Evolutionary conservation across 1,139 yeast genomes (phyloP).

Genomic region (Schwanniomyces etchellsii): DNA sequence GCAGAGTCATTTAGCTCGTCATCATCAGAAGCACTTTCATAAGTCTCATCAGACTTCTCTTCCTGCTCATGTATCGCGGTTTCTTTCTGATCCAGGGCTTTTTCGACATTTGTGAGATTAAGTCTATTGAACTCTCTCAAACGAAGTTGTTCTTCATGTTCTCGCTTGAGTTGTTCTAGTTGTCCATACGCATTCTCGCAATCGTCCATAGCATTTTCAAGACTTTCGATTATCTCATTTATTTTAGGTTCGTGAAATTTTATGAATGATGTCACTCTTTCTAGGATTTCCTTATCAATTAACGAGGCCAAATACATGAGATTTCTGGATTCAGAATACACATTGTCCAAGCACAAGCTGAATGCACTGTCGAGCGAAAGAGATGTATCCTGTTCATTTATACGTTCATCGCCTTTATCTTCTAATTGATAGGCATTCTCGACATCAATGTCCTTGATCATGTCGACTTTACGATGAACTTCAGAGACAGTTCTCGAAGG

Average conservation of each 20-base stretch:
- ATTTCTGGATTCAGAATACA: constrained; percentile 17
- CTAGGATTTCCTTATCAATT: constrained; percentile 33
- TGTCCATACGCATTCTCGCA: constrained; percentile 20
- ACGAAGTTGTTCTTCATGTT: constrained; percentile 27
- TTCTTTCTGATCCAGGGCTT: constrained; percentile 1
- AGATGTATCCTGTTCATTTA: background rate
- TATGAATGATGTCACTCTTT: constrained; percentile 29
- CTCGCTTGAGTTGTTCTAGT: constrained; percentile 25
- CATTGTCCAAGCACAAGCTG: background rate
- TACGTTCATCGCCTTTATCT: background rate
- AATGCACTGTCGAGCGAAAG: background rate
- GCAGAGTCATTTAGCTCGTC: background rate
- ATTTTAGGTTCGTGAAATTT: constrained; percentile 34
- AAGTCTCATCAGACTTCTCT: constrained; percentile 8
- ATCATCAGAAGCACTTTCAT: constrained; percentile 3
- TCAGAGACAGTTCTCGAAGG: background rate
- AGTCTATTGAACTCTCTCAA: constrained; percentile 23
- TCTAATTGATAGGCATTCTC: background rate
- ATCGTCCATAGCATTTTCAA: constrained; percentile 21
- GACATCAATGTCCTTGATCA: background rate
- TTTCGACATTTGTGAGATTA: constrained; percentile 6
- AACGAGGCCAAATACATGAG: constrained; percentile 25
- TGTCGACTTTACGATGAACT: background rate
- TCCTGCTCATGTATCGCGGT: constrained; percentile 3
- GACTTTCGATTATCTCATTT: constrained; percentile 17